Evolutionary conservation across 352 stramenopile genomes (phyloP).

Genomic region (Pythium biforme): DNA sequence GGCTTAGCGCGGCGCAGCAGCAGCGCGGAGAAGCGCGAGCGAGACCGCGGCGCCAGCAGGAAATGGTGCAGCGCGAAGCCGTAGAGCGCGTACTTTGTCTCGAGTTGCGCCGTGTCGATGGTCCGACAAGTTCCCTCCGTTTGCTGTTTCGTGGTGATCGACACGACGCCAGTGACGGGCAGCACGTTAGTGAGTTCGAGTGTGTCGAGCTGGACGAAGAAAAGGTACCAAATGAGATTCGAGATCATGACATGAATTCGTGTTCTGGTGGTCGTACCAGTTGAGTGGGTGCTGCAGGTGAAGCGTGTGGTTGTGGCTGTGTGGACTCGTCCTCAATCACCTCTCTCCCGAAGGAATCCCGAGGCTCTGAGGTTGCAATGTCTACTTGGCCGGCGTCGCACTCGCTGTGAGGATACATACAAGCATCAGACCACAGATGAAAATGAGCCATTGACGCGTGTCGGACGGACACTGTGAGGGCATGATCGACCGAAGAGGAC

Average conservation of each 20-base stretch:
- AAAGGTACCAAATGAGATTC: no score
- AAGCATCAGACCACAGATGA: neutral
- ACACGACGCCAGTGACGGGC: neutral
- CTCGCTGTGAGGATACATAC: neutral
- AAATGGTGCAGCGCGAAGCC: constrained; percentile 42
- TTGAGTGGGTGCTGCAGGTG: no score
- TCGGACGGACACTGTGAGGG: no score
- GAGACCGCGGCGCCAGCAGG: constrained; percentile 27
- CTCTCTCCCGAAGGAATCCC: no score
- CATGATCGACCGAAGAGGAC: no score
- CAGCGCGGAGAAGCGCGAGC: constrained; percentile 10
- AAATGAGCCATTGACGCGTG: no score
- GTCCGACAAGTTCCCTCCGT: neutral
- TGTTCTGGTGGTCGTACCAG: no score
- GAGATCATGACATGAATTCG: no score
- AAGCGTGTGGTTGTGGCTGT: no score
- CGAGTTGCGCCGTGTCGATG: neutral
- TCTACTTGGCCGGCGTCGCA: neutral
- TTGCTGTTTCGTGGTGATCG: neutral
- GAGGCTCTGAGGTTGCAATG: neutral
- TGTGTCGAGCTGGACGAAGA: neutral
- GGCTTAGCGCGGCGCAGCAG: constrained; percentile 36
- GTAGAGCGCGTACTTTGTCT: constrained; percentile 34
- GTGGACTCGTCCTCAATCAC: no score
- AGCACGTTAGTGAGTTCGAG: neutral